Evolutionary conservation across 2,329 filamentous ascomycete genomes (phyloP).

Genomic region (Penicillium sp.): DNA sequence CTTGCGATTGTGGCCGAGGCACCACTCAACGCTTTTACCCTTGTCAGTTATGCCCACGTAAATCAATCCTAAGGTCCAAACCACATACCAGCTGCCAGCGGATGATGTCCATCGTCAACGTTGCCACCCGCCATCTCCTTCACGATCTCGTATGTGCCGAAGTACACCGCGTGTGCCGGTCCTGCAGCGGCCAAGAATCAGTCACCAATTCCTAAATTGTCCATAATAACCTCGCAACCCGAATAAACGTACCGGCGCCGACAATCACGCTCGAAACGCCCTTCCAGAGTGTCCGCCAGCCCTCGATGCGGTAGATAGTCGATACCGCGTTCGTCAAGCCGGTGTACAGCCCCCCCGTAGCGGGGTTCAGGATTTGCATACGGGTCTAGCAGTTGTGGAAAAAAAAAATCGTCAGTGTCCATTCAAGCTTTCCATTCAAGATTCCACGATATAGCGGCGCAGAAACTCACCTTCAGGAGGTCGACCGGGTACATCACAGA

Average conservation of each 20-base stretch:
- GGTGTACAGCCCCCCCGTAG: conserved; percentile 78
- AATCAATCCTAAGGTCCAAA: background rate
- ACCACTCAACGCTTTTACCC: conserved; percentile 75
- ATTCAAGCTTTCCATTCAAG: background rate
- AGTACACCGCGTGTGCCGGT: conserved; percentile 96
- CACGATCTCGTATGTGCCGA: conserved; percentile 95
- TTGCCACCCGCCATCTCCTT: conserved; percentile 97
- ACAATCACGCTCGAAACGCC: conserved; percentile 96
- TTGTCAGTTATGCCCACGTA: conserved; percentile 14
- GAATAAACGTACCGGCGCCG: conserved; percentile 73
- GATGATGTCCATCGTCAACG: conserved; percentile 80
- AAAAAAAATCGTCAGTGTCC: conserved; percentile 17
- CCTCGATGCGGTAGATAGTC: conserved; percentile 88
- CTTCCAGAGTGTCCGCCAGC: conserved; percentile 89
- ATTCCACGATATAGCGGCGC: background rate
- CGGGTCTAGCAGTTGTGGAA: conserved; percentile 72
- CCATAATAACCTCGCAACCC: background rate
- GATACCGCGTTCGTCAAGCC: conserved; percentile 91
- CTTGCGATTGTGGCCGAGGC: conserved; percentile 95
- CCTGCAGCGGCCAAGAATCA: conserved; percentile 58
- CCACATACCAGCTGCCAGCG: conserved; percentile 80
- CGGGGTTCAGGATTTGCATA: conserved; percentile 94
- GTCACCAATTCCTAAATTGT: conserved; percentile 9
- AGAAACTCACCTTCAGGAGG: conserved; percentile 81
- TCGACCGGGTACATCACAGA: conserved; percentile 99